Evolutionary conservation across 495 filamentous ascomycete genomes (phyloP).

Genomic region (Eremomyces bilateralis): DNA sequence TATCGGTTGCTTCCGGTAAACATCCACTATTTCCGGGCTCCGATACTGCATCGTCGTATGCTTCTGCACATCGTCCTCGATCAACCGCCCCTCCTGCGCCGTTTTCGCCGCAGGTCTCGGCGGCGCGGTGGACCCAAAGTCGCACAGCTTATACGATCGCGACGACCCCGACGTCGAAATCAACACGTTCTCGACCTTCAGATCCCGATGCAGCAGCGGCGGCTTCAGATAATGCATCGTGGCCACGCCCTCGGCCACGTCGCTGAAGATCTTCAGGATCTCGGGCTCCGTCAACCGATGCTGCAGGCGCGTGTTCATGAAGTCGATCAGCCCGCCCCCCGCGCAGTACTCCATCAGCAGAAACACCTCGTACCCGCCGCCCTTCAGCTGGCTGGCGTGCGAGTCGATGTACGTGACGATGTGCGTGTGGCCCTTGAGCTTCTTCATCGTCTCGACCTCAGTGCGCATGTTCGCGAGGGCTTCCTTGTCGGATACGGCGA

Average conservation of each 20-base stretch:
- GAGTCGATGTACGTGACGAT: slow-evolving; percentile 98
- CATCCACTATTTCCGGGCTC: slow-evolving; percentile 97
- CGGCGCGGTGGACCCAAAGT: slow-evolving; percentile 83
- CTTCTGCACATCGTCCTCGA: slow-evolving; percentile 92
- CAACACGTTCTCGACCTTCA: slow-evolving; percentile 96
- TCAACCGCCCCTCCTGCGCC: slow-evolving; percentile 63
- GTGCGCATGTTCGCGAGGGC: slow-evolving; percentile 87
- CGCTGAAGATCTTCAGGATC: slow-evolving; percentile 88
- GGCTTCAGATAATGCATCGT: slow-evolving; percentile 98
- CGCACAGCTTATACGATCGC: slow-evolving; percentile 77
- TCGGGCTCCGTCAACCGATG: slow-evolving; percentile 94
- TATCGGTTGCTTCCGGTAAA: slow-evolving; percentile 87
- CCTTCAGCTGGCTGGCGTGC: slow-evolving; percentile 80
- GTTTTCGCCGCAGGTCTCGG: slow-evolving; percentile 69
- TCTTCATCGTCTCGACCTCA: slow-evolving; percentile 99
- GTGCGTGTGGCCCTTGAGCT: slow-evolving; percentile 80
- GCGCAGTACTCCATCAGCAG: slow-evolving; percentile 83
- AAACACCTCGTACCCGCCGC: slow-evolving; percentile 93
- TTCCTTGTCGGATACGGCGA: slow-evolving; percentile 93
- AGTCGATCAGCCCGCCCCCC: slow-evolving; percentile 87
- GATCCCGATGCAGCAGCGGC: slow-evolving; percentile 75
- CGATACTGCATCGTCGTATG: slow-evolving; percentile 95
- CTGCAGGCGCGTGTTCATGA: slow-evolving; percentile 96
- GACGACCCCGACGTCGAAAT: slow-evolving; percentile 44
- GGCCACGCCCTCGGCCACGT: slow-evolving; percentile 87